A percentile compares a stretch with the other conserved stretches of the same genome.
phyloP scores from a whole-genome alignment of 2,329 filamentous ascomycete genomes.

The Exophiala calicioides region DNA sequence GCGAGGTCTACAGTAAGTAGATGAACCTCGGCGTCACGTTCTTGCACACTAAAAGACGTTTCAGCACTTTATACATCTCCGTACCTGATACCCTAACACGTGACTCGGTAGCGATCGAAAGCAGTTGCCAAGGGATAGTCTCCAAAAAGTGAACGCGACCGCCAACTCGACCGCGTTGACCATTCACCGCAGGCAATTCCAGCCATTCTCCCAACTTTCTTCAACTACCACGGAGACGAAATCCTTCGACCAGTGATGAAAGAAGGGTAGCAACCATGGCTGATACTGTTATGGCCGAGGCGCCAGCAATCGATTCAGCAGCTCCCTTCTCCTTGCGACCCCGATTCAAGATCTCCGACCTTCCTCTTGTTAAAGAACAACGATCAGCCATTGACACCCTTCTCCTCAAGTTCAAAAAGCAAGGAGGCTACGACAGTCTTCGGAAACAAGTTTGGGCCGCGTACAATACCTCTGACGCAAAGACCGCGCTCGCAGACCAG shows the following conservation, averaged over 20 bases:
- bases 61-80: too few relatives aligned
- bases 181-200: background rate
- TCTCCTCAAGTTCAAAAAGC: slow-evolving; percentile 65
- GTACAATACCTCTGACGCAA: slow-evolving; percentile 56
- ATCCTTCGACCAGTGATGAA: background rate
- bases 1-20: too few relatives aligned
- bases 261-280: slow-evolving; percentile 15
- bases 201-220: too few relatives aligned
- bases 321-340: slow-evolving; percentile 29
- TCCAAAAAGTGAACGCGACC: too few relatives aligned
- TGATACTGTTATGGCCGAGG: slow-evolving; percentile 25
- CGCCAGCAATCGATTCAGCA: slow-evolving; percentile 15
- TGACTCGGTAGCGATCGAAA: too few relatives aligned
- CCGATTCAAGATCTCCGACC: slow-evolving; percentile 61
- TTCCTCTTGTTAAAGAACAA: slow-evolving; percentile 61
- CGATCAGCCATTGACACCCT: slow-evolving; percentile 61
- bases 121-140: too few relatives aligned
- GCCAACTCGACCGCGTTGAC: background rate
- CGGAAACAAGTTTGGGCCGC: slow-evolving; percentile 63
- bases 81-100: too few relatives aligned
- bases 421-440: slow-evolving; percentile 64
- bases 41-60: too few relatives aligned
- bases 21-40: too few relatives aligned
- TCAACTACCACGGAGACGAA: too few relatives aligned
- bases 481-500: slow-evolving; percentile 52